A percentile compares a stretch with the other conserved stretches of the same genome.
These are phyloP conservation scores for Fusarium brachygibbosum DNA, from an alignment of 2,329 filamentous ascomycete genomes.

Conservation along the genomic window DNA sequence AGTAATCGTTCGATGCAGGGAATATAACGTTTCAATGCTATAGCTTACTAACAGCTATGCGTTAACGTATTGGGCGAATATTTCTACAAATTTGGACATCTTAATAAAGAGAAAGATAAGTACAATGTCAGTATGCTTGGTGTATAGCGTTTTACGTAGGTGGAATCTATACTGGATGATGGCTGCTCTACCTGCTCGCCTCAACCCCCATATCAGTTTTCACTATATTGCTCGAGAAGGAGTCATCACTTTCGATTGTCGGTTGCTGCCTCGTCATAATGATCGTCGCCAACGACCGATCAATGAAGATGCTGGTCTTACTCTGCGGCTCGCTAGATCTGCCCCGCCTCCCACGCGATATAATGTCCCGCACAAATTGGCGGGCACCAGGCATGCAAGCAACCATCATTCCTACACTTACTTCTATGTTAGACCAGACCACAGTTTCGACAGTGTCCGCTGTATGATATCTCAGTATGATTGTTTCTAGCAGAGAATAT, in stretches of 20 bases:
- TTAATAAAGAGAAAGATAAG: too few relatives aligned
- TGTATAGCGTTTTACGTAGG: too few relatives aligned
- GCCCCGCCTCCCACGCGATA: not conserved
- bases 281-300: constrained; percentile 1
- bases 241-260: not conserved
- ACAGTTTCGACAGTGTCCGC: not conserved
- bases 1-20: not conserved
- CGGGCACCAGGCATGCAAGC: constrained; percentile 24
- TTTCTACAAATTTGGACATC: too few relatives aligned
- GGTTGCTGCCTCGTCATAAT: not conserved
- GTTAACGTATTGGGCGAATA: too few relatives aligned
- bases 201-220: not conserved
- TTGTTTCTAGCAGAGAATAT: too few relatives aligned
- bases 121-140: too few relatives aligned
- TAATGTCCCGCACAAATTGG: constrained; percentile 2
- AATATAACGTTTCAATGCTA: too few relatives aligned
- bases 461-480: not conserved
- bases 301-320: not conserved
- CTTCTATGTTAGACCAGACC: constrained; percentile 11
- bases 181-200: not conserved
- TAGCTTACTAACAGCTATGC: too few relatives aligned
- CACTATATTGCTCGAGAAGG: not conserved
- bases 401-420: constrained; percentile 20
- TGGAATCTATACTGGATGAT: too few relatives aligned
- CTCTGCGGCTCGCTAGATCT: accelerated